phyloP scores from a whole-genome alignment of 2,329 filamentous ascomycete species.

The Aspergillus vadensis region DNA sequence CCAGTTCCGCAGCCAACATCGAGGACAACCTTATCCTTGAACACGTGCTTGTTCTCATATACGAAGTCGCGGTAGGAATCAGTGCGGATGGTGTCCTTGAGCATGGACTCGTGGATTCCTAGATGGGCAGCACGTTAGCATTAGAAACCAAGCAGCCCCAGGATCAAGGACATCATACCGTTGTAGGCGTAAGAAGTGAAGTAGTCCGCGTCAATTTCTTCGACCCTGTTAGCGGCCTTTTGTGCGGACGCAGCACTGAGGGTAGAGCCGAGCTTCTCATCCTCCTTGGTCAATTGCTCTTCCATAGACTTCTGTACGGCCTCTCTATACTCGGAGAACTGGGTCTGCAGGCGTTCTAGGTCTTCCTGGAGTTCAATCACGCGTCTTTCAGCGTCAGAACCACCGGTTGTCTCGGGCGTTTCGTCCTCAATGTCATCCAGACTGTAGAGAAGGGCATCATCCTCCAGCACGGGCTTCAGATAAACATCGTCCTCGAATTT shows the following conservation, averaged over 20 bases:
- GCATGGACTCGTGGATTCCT: slow-evolving; percentile 93
- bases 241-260: slow-evolving; percentile 31
- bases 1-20: slow-evolving; percentile 87
- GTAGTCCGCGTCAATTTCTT: slow-evolving; percentile 62
- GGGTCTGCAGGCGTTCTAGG: slow-evolving; percentile 59
- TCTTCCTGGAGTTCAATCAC: slow-evolving; percentile 64
- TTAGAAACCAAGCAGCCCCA: background rate
- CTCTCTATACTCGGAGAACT: slow-evolving; percentile 66
- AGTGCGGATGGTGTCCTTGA: slow-evolving; percentile 85
- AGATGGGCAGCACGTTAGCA: slow-evolving; percentile 33
- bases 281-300: slow-evolving; percentile 63
- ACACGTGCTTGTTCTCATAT: slow-evolving; percentile 85
- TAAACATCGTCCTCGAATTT: slow-evolving; percentile 77
- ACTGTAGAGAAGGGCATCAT: slow-evolving; percentile 85
- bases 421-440: slow-evolving; percentile 71
- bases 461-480: slow-evolving; percentile 80
- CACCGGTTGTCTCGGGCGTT: slow-evolving; percentile 28
- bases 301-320: slow-evolving; percentile 68
- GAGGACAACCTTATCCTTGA: slow-evolving; percentile 81
- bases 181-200: slow-evolving; percentile 68
- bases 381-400: slow-evolving; percentile 47
- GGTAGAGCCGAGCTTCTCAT: slow-evolving; percentile 41
- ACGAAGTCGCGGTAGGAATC: slow-evolving; percentile 94
- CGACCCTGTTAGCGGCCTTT: slow-evolving; percentile 33
- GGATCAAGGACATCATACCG: slow-evolving; percentile 52